Conservation (phyloP, 768 basidiomycete species). For the Tulasnella sp. region DNA sequence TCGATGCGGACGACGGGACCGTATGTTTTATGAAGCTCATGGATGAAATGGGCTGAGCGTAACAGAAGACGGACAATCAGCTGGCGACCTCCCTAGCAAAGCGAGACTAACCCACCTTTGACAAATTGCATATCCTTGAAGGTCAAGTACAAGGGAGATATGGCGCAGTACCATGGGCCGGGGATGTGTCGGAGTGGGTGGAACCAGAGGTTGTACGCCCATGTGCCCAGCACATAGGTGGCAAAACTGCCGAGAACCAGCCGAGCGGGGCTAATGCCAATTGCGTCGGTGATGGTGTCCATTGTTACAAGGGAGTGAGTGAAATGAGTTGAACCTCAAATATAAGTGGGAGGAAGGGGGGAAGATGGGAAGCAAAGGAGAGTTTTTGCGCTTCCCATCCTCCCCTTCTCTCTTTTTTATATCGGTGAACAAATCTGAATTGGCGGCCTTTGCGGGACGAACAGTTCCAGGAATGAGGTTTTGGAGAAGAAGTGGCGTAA, state of each 20-base stretch:
- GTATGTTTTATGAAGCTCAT: slow-evolving; percentile 1
- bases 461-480: no score
- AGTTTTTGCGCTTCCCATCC: no score
- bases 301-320: no score
- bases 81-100: background rate
- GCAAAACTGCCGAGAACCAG: background rate
- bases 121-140: slow-evolving; percentile 7
- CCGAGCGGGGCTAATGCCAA: background rate
- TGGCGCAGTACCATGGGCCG: slow-evolving; percentile 11
- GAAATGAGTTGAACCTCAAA: no score
- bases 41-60: background rate
- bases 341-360: no score
- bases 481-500: no score
- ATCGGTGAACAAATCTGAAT: no score
- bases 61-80: background rate
- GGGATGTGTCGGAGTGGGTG: slow-evolving; percentile 12
- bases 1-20: slow-evolving; percentile 8
- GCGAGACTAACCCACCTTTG: background rate
- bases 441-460: no score
- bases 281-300: no score
- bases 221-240: background rate
- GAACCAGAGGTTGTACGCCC: slow-evolving; percentile 8
- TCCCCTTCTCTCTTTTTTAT: no score
- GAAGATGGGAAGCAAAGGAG: no score
- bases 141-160: background rate